These are phyloP conservation scores for Aspergillus hancockii DNA, from an alignment of 495 filamentous ascomycete species.

Conservation along the genomic window DNA sequence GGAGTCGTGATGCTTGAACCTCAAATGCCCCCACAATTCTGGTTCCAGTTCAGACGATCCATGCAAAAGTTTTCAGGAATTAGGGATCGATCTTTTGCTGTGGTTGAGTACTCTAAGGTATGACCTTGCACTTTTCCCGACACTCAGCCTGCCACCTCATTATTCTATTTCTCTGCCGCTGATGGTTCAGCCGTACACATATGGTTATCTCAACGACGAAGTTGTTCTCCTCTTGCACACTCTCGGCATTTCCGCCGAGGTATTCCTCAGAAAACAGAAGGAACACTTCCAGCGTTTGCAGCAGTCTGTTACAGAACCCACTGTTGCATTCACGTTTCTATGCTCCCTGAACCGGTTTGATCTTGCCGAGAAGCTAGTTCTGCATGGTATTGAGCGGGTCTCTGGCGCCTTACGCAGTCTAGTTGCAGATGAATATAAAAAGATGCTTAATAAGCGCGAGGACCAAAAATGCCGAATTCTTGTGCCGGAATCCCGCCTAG, in stretches of 20 bases:
- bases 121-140: not conserved
- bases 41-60: constrained; percentile 8
- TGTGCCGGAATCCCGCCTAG: constrained; percentile 2
- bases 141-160: not conserved
- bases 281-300: not conserved
- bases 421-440: not conserved
- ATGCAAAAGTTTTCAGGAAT: constrained; percentile 10
- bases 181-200: constrained; percentile 6
- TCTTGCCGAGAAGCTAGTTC: constrained; percentile 3
- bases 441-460: constrained; percentile 9
- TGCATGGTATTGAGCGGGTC: constrained; percentile 1
- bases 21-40: not conserved
- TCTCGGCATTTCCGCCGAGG: not conserved
- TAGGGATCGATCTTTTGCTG: constrained; percentile 6
- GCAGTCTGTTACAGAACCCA: not conserved
- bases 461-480: constrained; percentile 1
- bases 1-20: constrained; percentile 5
- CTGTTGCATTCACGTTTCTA: not conserved
- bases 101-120: constrained; percentile 7
- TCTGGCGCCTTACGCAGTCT: not conserved
- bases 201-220: constrained; percentile 8
- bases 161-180: no score
- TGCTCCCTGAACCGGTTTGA: constrained; percentile 3
- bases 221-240: constrained; percentile 6
- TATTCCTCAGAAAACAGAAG: not conserved